A percentile compares a stretch with the other conserved stretches of the same genome.
Evolutionary conservation across 805 yeast genomes (phyloP).

Genomic region (Clavispora santaluciae): DNA sequence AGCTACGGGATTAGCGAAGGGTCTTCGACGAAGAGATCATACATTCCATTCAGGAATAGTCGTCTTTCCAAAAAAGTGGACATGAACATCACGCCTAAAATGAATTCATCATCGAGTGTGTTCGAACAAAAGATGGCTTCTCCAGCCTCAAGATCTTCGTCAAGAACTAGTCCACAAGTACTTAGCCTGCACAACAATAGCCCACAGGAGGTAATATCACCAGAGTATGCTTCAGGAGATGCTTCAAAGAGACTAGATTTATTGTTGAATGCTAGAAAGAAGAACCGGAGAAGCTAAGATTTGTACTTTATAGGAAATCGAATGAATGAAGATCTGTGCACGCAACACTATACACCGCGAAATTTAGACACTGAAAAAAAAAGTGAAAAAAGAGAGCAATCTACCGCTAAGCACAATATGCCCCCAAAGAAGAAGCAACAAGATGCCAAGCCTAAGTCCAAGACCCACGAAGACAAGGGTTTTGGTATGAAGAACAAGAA

Average conservation of each 20-base stretch:
- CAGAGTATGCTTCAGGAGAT: slow-evolving; percentile 8
- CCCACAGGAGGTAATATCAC: slow-evolving; percentile 10
- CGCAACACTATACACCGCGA: slow-evolving; percentile 1
- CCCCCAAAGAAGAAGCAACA: slow-evolving; percentile 74
- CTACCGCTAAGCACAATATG: slow-evolving; percentile 36
- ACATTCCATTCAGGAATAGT: slow-evolving; percentile 38
- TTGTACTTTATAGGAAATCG: not conserved
- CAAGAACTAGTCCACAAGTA: slow-evolving; percentile 2
- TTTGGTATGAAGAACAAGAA: slow-evolving; percentile 96
- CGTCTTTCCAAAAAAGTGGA: slow-evolving; percentile 21
- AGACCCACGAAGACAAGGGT: slow-evolving; percentile 76
- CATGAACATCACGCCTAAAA: slow-evolving; percentile 20
- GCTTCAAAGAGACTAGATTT: slow-evolving; percentile 11
- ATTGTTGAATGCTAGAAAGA: slow-evolving; percentile 12
- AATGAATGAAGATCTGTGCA: not conserved
- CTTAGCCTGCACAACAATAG: slow-evolving; percentile 2
- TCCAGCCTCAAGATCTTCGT: slow-evolving; percentile 1
- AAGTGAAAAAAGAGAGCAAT: slow-evolving; percentile 2
- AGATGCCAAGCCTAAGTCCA: slow-evolving; percentile 56
- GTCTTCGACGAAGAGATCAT: slow-evolving; percentile 26
- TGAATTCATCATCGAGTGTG: slow-evolving; percentile 3
- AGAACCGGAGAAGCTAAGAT: slow-evolving; percentile 4
- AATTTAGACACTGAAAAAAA: slow-evolving; percentile 2
- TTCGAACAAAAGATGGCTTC: slow-evolving; percentile 3
- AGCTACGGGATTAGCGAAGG: slow-evolving; percentile 12